Evolutionary conservation across 805 yeast species (phyloP), one percentile per base, ranked within the genome.

Genomic region (Yarrowia divulgata): DNA sequence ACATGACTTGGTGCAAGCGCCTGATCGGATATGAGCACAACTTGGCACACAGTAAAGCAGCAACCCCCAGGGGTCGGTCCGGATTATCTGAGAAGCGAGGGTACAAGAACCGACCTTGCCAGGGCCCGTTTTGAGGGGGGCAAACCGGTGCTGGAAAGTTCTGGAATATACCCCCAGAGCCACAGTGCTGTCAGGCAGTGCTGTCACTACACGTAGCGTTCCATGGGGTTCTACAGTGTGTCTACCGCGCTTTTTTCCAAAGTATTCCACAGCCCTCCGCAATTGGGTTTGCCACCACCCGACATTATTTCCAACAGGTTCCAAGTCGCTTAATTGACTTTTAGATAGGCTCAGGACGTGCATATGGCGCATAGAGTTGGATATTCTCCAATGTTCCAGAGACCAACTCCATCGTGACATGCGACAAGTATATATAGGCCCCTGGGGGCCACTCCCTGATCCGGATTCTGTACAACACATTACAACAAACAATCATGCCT

Each of bases 401-500:
- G 57, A 63, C 48, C 54, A 62, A n/a, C 37, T 54, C 45, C 60
- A 54, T 54, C 60, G 45, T 54, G 60, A 54, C 60, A 54, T 37
- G 18, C 50, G 29, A 29, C 14, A 29, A 60, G 39, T 48, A 48
- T 48, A 48, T 63, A 63, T 63, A 49, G 57, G 12, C 45, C 32
- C 55, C 43, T 2, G 32, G 52, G 29, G 39, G 18, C 37, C 42
- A 35, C 55, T 37, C 29, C 37, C 19, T 35, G n/a, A 46, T 46
- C n/a, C 29, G 29, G n/a, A 18, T 8, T 55, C 46, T 32, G 5
- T n/a, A 62, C 43, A 23, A 18, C 35, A 46, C 37, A 43, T 8
- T 18, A 40, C 55, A 35, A 23, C 48, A 14, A 23, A 48, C 68
- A 62, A 79, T 68, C 46, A 84, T 84, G 87, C 81, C 85, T 70